Conservation (phyloP, 1,284 basidiomycete genomes). For the Melanopsichium pennsylvanicum region DNA sequence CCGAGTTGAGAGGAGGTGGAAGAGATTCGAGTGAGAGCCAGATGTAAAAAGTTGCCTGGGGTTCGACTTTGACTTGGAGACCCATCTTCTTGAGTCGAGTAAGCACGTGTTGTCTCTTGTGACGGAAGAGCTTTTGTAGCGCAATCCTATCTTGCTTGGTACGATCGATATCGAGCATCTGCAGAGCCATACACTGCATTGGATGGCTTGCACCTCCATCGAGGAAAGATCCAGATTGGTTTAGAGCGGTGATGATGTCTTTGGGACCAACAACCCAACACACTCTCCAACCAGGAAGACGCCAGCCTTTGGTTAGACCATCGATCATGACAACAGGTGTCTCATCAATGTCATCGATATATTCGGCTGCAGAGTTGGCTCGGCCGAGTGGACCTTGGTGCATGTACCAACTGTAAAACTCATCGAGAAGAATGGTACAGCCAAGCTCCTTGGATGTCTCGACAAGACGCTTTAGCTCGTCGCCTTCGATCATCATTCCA, state of each 20-base stretch:
- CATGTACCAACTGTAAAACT: slow-evolving; percentile 90
- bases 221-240: slow-evolving; percentile 51
- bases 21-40: slow-evolving; percentile 85
- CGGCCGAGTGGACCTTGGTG: slow-evolving; percentile 80
- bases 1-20: slow-evolving; percentile 83
- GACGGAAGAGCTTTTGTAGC: slow-evolving; percentile 77
- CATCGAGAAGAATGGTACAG: slow-evolving; percentile 85
- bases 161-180: slow-evolving; percentile 68
- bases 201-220: slow-evolving; percentile 54
- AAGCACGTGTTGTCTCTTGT: slow-evolving; percentile 88
- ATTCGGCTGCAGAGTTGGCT: slow-evolving; percentile 81
- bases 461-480: slow-evolving; percentile 83
- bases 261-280: slow-evolving; percentile 84
- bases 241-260: slow-evolving; percentile 54
- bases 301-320: slow-evolving; percentile 84
- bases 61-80: slow-evolving; percentile 41
- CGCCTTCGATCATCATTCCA: slow-evolving; percentile 75
- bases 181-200: slow-evolving; percentile 54
- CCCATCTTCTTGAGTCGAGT: slow-evolving; percentile 77
- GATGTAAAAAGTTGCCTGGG: slow-evolving; percentile 75
- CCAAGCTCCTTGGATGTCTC: slow-evolving; percentile 73
- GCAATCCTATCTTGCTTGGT: slow-evolving; percentile 76
- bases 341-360: slow-evolving; percentile 82
- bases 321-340: slow-evolving; percentile 86
- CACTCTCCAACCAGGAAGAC: slow-evolving; percentile 67